Conservation (phyloP, 2,329 filamentous ascomycete genomes). For the Cadophora sp. region DNA sequence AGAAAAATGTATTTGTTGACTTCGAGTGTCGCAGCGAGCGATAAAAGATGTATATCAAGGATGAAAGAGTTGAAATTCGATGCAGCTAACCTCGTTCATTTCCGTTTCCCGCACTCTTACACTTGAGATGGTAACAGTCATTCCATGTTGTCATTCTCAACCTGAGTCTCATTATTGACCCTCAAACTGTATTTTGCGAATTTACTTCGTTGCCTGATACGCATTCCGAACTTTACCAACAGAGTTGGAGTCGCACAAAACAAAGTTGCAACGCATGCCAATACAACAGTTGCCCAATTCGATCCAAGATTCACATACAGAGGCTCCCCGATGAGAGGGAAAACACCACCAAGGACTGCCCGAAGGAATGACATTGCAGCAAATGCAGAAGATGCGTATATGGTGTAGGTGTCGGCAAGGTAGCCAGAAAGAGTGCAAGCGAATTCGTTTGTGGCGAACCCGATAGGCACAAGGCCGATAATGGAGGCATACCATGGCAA, state of each 20-base stretch:
- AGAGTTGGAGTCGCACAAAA: slow-evolving; percentile 49
- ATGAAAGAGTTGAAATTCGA: no score
- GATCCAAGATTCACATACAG: slow-evolving; percentile 49
- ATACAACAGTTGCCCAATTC: slow-evolving; percentile 49
- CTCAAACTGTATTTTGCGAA: slow-evolving; percentile 45
- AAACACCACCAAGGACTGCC: slow-evolving; percentile 48
- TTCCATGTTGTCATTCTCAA: slow-evolving; percentile 20
- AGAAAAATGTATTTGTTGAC: no score
- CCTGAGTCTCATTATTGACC: slow-evolving; percentile 23
- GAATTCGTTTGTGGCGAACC: slow-evolving; percentile 56
- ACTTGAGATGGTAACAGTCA: not conserved
- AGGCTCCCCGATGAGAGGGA: slow-evolving; percentile 48
- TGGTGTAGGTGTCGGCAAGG: slow-evolving; percentile 52
- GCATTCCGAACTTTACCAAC: slow-evolving; percentile 48
- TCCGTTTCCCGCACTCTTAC: no score
- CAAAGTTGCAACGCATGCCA: slow-evolving; percentile 50
- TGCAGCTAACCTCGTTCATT: no score
- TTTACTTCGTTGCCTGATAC: slow-evolving; percentile 45
- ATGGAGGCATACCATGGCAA: slow-evolving; percentile 50
- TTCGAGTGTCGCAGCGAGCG: no score
- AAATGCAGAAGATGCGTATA: slow-evolving; percentile 52
- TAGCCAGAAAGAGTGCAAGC: slow-evolving; percentile 50
- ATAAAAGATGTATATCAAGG: no score
- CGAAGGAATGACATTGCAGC: slow-evolving; percentile 51
- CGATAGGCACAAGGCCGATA: slow-evolving; percentile 50